Conservation (phyloP, 108 stramenopile genomes). For the Schizochytrium sp. region DNA sequence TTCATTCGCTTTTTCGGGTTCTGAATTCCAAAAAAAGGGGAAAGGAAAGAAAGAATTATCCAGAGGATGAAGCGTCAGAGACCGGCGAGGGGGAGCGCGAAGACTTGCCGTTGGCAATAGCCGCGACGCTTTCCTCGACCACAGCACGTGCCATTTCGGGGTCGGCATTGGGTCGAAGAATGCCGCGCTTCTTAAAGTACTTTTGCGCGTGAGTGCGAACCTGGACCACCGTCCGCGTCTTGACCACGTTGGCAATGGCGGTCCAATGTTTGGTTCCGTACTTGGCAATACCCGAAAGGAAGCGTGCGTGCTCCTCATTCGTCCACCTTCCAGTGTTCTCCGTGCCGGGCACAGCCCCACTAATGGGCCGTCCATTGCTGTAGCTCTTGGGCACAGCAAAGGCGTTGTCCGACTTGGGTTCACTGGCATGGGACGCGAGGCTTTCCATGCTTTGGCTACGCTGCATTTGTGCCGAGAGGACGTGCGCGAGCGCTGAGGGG, state of each 20-base stretch:
- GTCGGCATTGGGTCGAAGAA: not conserved
- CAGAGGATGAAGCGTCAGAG: not conserved
- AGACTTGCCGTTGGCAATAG: not conserved
- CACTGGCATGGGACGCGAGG: not conserved
- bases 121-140: not conserved
- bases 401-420: not conserved
- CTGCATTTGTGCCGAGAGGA: not conserved
- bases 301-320: constrained; percentile 30
- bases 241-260: constrained; percentile 24
- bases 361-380: constrained; percentile 4
- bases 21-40: too few relatives aligned
- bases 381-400: not conserved
- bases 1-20: too few relatives aligned
- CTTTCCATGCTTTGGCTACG: not conserved
- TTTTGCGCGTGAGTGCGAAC: constrained; percentile 35
- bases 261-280: constrained; percentile 26
- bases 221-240: constrained; percentile 32
- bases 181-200: constrained; percentile 27
- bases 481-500: not conserved
- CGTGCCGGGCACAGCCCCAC: constrained; percentile 8
- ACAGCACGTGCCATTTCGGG: not conserved
- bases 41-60: too few relatives aligned
- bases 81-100: not conserved
- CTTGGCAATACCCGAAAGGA: constrained; percentile 26
- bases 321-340: constrained; percentile 28